Evolutionary conservation across 1,284 basidiomycete species (phyloP), one percentile per base, ranked within the genome.

Genomic region (Mycosarcoma maydis): DNA sequence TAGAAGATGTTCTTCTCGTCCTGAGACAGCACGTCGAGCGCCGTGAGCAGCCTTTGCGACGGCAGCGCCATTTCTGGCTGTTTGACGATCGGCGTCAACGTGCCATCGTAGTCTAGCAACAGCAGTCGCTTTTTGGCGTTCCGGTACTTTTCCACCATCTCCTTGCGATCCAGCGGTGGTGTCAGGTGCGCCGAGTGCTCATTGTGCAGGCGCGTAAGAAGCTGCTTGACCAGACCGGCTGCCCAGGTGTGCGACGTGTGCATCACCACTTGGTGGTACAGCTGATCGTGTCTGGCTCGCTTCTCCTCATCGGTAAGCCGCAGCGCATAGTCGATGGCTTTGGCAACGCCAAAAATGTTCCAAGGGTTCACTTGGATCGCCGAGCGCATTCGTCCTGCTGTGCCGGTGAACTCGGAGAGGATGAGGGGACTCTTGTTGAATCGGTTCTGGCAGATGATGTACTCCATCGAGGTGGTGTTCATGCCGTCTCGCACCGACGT

Each of bases 381-480:
- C 38, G 91, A 87, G 38, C 86, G 86, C 90, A 95, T 92, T 64
- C 90, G 88, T 75, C 90, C 90, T 45, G 90, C 91, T 68, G 96
- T 97, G 22, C 96, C 95, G 88, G 97, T 98, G 81, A 98, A 98
- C 84, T 98, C 95, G 78, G 91, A 93, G 40, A 98, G 85, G 54
- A 98, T 91, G 51, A 95, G 87, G 0, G 91, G 93, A 51, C 90
- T 92, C 54, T 73, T 72, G 41, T 89, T 89, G 56, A 83, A 90
- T 70, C 86, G 87, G 74, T 91, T 87, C 84, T 98, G 95, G 51
- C 93, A 94, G 62, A 98, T 90, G 42, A 96, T 91, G 83, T 83
- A 98, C 84, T 98, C 95, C 94, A 98, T 98, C 57, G 80, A 81
- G 36, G 94, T 98, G 9, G 96, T 98, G 86, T 98, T 98, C 95